Percentiles rank a stretch among this genome's conserved stretches.
These are phyloP conservation scores for Nitzschia sp. DNA, from an alignment of 108 stramenopile species.

Conservation along the genomic window DNA sequence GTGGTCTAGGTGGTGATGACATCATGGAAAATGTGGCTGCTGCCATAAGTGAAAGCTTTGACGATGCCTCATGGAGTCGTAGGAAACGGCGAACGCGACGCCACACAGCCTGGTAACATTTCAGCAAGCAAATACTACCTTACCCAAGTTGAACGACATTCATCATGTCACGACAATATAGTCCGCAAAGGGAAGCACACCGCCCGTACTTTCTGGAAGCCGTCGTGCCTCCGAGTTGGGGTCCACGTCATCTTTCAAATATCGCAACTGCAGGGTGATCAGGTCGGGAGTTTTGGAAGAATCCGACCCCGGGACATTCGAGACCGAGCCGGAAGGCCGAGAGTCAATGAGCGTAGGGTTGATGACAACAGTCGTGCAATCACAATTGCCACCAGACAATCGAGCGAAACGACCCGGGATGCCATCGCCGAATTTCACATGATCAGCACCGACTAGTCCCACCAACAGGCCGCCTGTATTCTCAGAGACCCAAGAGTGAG, in stretches of 20 bases:
- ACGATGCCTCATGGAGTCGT: background rate
- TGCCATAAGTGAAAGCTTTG: conserved; percentile 16
- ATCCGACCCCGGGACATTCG: conserved; percentile 20
- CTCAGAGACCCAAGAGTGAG: conserved; percentile 47
- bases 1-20: conserved; percentile 17
- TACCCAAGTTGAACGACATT: too few relatives aligned
- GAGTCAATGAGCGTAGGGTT: conserved; percentile 79
- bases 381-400: conserved; percentile 31
- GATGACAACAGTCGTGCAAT: conserved; percentile 58
- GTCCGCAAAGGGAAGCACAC: conserved; percentile 65
- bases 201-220: conserved; percentile 54
- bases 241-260: conserved; percentile 70
- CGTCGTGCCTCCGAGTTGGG: conserved; percentile 35
- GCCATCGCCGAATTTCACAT: conserved; percentile 74
- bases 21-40: conserved; percentile 26
- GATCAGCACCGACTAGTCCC: conserved; percentile 76
- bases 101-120: too few relatives aligned
- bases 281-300: conserved; percentile 37
- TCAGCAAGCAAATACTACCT: too few relatives aligned
- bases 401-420: conserved; percentile 69
- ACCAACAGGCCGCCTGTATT: conserved; percentile 66
- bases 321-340: conserved; percentile 56
- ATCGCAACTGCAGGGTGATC: conserved; percentile 64
- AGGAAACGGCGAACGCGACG: background rate
- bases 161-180: conserved; percentile 48